Conservation (phyloP, 768 basidiomycete species). For the Boletus pseudopeckii region DNA sequence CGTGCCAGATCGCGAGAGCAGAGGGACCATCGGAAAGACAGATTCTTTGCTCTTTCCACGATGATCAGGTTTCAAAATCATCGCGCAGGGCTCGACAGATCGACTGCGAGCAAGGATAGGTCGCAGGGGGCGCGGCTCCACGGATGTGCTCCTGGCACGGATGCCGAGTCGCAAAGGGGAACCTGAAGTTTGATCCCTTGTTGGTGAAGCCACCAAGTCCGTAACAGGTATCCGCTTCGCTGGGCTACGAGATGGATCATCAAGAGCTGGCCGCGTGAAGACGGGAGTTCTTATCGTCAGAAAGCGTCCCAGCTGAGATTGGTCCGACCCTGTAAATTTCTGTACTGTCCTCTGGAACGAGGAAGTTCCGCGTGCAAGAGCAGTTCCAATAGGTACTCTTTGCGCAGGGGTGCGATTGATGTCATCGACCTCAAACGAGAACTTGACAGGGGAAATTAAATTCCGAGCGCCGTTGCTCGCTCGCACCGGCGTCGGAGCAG, state of each 20-base stretch:
- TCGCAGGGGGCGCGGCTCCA: conserved; percentile 30
- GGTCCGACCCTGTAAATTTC: conserved; percentile 27
- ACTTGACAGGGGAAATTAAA: conserved; percentile 32
- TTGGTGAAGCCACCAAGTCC: conserved; percentile 28
- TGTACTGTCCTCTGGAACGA: conserved; percentile 47
- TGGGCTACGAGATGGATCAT: conserved; percentile 37
- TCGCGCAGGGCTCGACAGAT: conserved; percentile 27
- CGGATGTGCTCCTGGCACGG: conserved; percentile 33
- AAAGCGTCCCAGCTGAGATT: conserved; percentile 15
- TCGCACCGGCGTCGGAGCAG: conserved; percentile 31
- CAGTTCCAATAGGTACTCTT: conserved; percentile 55
- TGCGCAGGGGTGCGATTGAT: conserved; percentile 57
- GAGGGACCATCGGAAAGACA: conserved; percentile 18
- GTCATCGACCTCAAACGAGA: conserved; percentile 36
- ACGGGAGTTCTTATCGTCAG: conserved; percentile 25
- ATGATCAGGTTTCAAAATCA: conserved; percentile 4
- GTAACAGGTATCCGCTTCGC: conserved; percentile 33
- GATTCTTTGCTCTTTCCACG: conserved; percentile 17
- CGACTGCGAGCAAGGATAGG: conserved; percentile 21
- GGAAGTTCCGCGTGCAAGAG: conserved; percentile 46
- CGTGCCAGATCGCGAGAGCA: conserved; percentile 3
- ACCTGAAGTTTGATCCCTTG: conserved; percentile 6
- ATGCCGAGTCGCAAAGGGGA: conserved; percentile 19
- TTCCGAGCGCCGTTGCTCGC: conserved; percentile 7
- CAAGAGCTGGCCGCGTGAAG: conserved; percentile 40